These are phyloP conservation scores for Tephrocybe sp. DNA, from an alignment of 768 basidiomycete genomes.

Conservation along the genomic window DNA sequence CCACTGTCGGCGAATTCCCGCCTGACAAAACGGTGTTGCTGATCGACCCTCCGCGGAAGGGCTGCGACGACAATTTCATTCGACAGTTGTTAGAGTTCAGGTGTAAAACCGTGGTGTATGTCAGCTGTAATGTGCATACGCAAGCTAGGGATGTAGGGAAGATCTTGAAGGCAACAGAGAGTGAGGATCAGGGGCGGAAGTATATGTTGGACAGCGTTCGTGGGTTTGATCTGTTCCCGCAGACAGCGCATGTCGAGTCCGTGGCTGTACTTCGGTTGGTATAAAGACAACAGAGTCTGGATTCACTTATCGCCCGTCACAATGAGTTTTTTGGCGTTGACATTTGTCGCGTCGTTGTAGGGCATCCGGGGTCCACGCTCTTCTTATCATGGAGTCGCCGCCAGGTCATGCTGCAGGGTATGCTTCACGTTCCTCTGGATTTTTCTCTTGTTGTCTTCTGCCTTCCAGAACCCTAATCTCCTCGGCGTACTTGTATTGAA, in stretches of 20 bases:
- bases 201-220: conserved; percentile 83
- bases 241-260: conserved; percentile 92
- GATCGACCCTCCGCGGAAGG: conserved; percentile 93
- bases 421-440: no score
- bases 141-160: conserved; percentile 86
- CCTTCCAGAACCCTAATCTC: no score
- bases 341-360: not conserved
- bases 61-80: conserved; percentile 81
- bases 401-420: no score
- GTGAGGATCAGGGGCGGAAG: conserved; percentile 36
- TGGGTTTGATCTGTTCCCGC: conserved; percentile 95
- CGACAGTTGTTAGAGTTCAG: conserved; percentile 74
- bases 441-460: no score
- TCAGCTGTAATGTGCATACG: conserved; percentile 95
- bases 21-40: conserved; percentile 65
- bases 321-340: not conserved
- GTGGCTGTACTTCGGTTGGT: conserved; percentile 65
- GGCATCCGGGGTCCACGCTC: not conserved
- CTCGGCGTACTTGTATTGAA: not conserved
- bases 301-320: not conserved
- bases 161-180: conserved; percentile 51
- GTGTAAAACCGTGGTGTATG: conserved; percentile 75
- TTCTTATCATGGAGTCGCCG: no score
- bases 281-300: conserved; percentile 12
- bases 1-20: conserved; percentile 64